Percentiles rank a stretch among this genome's conserved stretches.
Conservation (phyloP, 495 filamentous ascomycete genomes). For the Beverwykella pulmonaria region DNA sequence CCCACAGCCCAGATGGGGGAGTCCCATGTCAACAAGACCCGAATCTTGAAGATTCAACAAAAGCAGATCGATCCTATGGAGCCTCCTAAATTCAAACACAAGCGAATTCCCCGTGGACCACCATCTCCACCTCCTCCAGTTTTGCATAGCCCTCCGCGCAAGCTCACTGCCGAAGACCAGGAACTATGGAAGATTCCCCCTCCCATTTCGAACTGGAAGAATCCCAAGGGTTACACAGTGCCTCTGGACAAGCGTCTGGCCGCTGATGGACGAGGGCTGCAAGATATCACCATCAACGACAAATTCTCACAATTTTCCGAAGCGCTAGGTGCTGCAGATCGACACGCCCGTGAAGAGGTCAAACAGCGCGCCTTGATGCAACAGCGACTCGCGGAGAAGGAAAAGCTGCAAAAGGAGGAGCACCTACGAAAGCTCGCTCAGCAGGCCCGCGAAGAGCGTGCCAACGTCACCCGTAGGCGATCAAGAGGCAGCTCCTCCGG, state of each 20-base stretch:
- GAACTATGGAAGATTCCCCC: slow-evolving; percentile 96
- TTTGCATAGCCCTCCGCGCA: slow-evolving; percentile 92
- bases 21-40: slow-evolving; percentile 75
- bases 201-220: slow-evolving; percentile 98
- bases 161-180: slow-evolving; percentile 95
- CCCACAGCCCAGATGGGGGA: slow-evolving; percentile 98
- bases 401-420: slow-evolving; percentile 91
- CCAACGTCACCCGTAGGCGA: slow-evolving; percentile 8
- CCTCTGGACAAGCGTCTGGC: slow-evolving; percentile 95
- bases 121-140: slow-evolving; percentile 90
- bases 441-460: slow-evolving; percentile 82
- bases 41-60: slow-evolving; percentile 98
- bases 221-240: slow-evolving; percentile 96
- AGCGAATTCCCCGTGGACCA: slow-evolving; percentile 95
- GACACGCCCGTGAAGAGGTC: slow-evolving; percentile 94
- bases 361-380: slow-evolving; percentile 92
- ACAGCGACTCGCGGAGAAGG: slow-evolving; percentile 94
- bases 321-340: slow-evolving; percentile 88
- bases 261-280: slow-evolving; percentile 89
- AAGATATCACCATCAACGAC: slow-evolving; percentile 97
- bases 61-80: slow-evolving; percentile 96
- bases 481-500: slow-evolving; percentile 34
- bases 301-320: slow-evolving; percentile 98
- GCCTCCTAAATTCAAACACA: slow-evolving; percentile 97
- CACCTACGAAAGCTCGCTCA: slow-evolving; percentile 86